Conservation (phyloP, 257 asterid species). For the Solanum paucissectum region DNA sequence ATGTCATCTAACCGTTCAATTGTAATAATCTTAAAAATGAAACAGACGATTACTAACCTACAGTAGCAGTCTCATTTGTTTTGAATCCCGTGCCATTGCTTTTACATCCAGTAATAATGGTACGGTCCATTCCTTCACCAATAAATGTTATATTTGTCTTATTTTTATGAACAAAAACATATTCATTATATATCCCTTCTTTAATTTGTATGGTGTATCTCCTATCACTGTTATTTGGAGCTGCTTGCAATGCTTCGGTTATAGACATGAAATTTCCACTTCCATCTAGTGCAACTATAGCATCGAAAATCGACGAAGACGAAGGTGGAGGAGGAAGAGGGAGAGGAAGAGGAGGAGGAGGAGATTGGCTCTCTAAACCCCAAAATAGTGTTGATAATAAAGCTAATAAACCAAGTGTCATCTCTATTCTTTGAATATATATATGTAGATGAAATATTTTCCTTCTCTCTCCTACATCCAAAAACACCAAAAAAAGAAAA, state of each 20-base stretch:
- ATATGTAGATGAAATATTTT: background rate
- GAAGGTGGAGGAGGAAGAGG: background rate
- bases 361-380: background rate
- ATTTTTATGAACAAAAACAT: background rate
- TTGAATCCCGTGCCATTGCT: background rate
- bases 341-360: background rate
- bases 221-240: background rate
- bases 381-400: background rate
- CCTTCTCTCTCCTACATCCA: background rate
- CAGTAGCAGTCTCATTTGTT: constrained; percentile 1
- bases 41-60: background rate
- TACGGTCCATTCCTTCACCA: constrained; percentile 3
- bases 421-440: background rate
- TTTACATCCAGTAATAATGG: background rate
- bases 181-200: background rate
- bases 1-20: background rate
- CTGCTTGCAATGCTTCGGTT: background rate
- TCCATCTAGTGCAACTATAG: constrained; percentile 1
- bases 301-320: background rate
- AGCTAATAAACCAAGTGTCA: background rate
- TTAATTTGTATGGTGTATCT: background rate
- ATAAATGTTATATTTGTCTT: background rate
- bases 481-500: background rate
- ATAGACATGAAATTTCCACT: background rate
- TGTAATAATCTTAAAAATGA: background rate